phyloP scores from a whole-genome alignment of 139 green algal genomes.

The Auxenochlorella pyrenoidosa region DNA sequence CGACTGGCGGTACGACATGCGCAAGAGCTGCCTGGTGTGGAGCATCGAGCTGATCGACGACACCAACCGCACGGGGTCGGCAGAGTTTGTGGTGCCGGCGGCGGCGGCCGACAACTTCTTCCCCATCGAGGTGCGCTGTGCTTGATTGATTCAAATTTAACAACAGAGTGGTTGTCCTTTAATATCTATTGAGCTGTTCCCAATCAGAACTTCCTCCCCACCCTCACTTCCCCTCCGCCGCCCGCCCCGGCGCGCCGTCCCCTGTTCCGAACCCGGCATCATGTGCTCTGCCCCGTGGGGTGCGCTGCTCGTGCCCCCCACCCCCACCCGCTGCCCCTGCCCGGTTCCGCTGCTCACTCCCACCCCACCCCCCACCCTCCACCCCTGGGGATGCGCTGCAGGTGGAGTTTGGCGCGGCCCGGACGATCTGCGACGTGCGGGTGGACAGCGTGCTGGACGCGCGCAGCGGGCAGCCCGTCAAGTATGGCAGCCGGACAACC shows the following conservation, averaged over 20 bases:
- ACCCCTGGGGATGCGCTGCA: background rate
- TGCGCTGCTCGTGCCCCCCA: too few species aligned
- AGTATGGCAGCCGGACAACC: slow-evolving; percentile 67
- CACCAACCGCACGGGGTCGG: slow-evolving; percentile 86
- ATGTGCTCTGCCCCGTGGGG: too few species aligned
- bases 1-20: slow-evolving; percentile 87
- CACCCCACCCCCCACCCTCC: background rate
- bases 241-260: too few species aligned
- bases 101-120: slow-evolving; percentile 88
- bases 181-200: too few species aligned
- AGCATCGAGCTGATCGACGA: slow-evolving; percentile 93
- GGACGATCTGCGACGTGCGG: slow-evolving; percentile 33
- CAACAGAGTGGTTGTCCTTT: too few species aligned
- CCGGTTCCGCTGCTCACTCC: too few species aligned
- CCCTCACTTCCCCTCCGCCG: too few species aligned
- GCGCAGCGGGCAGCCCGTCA: slow-evolving; percentile 66
- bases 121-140: slow-evolving; percentile 90
- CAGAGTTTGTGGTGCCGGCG: slow-evolving; percentile 95
- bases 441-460: slow-evolving; percentile 68
- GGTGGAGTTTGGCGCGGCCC: slow-evolving; percentile 3
- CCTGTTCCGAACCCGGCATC: too few species aligned
- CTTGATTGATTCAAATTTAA: too few species aligned
- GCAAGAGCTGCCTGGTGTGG: slow-evolving; percentile 81
- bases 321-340: too few species aligned
- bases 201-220: too few species aligned